Evolutionary conservation across 805 yeast genomes (phyloP), one percentile per base, ranked within the genome.

Genomic region (Starmera quercuum): DNA sequence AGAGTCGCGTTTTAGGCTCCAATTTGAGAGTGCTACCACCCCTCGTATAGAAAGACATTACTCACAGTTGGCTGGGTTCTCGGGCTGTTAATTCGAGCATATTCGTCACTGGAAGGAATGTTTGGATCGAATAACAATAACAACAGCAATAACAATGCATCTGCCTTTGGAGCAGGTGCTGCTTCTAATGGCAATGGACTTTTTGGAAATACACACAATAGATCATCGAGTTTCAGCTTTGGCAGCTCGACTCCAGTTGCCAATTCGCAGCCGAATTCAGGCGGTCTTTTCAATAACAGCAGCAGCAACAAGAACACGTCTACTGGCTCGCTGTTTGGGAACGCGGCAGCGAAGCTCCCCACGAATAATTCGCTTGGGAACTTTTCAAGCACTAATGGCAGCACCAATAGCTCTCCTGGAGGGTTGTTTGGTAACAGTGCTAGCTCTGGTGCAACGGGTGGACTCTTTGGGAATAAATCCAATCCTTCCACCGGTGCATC

Each of bases 141-240:
- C 25, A 36, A 26, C 27, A 34, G 20, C 21, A 35, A 24, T 28
- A 35, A 34, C 29, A 29, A 17, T 21, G 25, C 15, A 13, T 12
- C 40, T 1, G n/a, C 38, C 13, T 37, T 38, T 27, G 40, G 41
- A 7, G 27, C 36, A 17, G 41, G 41, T 30, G 49, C 47, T 14
- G 35, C 30, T 25, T 28, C 17, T 19, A 19, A 12, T 18, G 15
- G n/a, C 16, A 27, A n/a, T 19, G 49, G 51, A 4, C 36, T 47
- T 1, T 47, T 23, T 23, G 26, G 26, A 8, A 32, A 36, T 26
- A 47, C n/a, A n/a, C 27, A 42, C 31, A 41, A 37, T n/a, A 53
- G 43, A 34, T 46, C 57, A 6, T 50, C 58, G 9, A 51, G 59
- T 6, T 59, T 59, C 18, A 53, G 55, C 9, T 54, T 58, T 12